Evolutionary conservation across 148 eudicot species (phyloP), one percentile per base, ranked within the genome.

Genomic region (Bassia scoparia): DNA sequence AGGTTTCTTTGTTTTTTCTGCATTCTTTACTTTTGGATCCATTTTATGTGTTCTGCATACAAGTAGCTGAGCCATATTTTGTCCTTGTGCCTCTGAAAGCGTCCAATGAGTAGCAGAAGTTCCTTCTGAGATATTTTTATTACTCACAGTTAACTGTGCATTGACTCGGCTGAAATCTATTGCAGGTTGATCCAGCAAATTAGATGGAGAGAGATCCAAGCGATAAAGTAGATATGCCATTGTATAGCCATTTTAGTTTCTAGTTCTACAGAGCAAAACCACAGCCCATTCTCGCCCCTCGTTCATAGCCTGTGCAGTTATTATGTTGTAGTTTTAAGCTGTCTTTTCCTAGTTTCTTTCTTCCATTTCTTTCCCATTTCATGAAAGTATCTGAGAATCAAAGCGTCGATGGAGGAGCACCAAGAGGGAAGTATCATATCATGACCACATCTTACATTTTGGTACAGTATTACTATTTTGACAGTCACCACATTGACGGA

Each of bases 131-230:
- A 0, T 37, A 37, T 5, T 37, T 37, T 6, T 5, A 37, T 37
- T 37, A 37, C 9, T 37, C 43, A 37, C 9, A 10, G 16, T 6
- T 37, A 3, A 3, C 27, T 26, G 64, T 43, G 21, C 43, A 48
- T 69, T 55, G 44, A 63, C 24, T 48, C 61, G 11, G 35, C 27
- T 34, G 11, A 61, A 23, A 26, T 48, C 21, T 63, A 29, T 12
- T 74, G 76, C 76, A 74, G 76, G 76, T 53, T 74, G 76, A 52
- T 74, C 52, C 71, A 59, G 63, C 38, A 14, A 74, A 58, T 16
- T 50, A 33, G 43, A 34, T 69, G 44, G 34, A 44, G 33, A 24
- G 31, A 66, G 73, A 76, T 18, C 20, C 61, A 38, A 76, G 35
- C 27, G 30, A 30, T 43, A 34, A 30, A 49, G 68, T 49, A 60